These are phyloP conservation scores for Tarenaya hassleriana DNA, from an alignment of 345 rosid genomes.

Conservation along the genomic window DNA sequence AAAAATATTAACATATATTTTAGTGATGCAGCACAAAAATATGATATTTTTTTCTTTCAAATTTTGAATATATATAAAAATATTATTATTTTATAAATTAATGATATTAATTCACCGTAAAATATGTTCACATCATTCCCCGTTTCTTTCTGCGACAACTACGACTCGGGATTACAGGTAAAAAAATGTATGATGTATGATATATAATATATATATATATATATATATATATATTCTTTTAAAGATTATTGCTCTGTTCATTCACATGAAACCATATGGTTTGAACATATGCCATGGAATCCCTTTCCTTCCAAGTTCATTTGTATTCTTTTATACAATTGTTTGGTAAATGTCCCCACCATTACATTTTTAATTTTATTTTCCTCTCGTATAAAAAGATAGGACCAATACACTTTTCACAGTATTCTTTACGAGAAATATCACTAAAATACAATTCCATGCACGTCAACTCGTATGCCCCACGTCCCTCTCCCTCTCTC, in stretches of 20 bases:
- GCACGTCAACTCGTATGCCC: constrained; percentile 16
- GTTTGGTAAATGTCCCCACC: constrained; percentile 8
- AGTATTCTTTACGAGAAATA: neutral
- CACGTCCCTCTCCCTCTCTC: constrained; percentile 17
- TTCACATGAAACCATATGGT: constrained; percentile 25
- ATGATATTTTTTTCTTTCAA: too few relatives aligned
- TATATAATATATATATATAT: too few relatives aligned
- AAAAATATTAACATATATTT: too few relatives aligned
- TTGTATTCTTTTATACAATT: constrained; percentile 7
- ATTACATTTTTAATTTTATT: neutral
- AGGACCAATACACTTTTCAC: neutral
- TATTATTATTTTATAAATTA: too few relatives aligned
- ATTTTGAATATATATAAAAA: too few relatives aligned
- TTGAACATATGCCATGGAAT: constrained; percentile 21
- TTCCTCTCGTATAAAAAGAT: neutral
- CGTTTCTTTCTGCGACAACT: too few relatives aligned
- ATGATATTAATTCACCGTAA: too few relatives aligned
- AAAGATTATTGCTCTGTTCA: neutral
- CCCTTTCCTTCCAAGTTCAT: neutral
- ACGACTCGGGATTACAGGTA: too few relatives aligned
- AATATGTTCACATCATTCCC: too few relatives aligned
- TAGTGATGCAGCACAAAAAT: too few relatives aligned
- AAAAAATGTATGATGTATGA: too few relatives aligned
- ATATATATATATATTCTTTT: too few relatives aligned
- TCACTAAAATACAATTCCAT: neutral